Evolutionary conservation across 345 rosid genomes (phyloP).

Genomic region (Acer negundo): DNA sequence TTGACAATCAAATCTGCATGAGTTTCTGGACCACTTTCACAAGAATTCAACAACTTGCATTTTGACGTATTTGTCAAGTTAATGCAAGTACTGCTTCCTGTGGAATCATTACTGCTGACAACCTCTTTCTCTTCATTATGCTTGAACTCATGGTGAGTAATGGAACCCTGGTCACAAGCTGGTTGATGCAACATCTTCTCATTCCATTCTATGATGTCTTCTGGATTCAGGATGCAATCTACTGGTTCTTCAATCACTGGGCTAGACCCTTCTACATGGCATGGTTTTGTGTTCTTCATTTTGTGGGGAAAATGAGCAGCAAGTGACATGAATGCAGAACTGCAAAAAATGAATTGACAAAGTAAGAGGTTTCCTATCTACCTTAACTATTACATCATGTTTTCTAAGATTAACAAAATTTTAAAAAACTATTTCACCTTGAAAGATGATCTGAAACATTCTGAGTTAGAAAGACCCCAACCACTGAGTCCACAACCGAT

Average conservation of each 20-base stretch:
- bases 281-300: slow-evolving; percentile 21
- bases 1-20: slow-evolving; percentile 28
- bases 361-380: slow-evolving; percentile 22
- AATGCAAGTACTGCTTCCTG: slow-evolving; percentile 38
- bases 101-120: slow-evolving; percentile 45
- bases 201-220: slow-evolving; percentile 45
- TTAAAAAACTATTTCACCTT: slow-evolving; percentile 54
- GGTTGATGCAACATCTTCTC: slow-evolving; percentile 38
- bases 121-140: slow-evolving; percentile 52
- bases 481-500: slow-evolving; percentile 93
- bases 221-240: slow-evolving; percentile 46
- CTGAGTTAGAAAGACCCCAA: slow-evolving; percentile 97
- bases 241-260: slow-evolving; percentile 40
- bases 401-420: not conserved
- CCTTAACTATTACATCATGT: slow-evolving; percentile 7
- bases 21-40: slow-evolving; percentile 26
- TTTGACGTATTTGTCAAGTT: slow-evolving; percentile 41
- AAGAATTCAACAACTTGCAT: slow-evolving; percentile 28
- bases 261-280: slow-evolving; percentile 42
- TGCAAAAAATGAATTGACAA: slow-evolving; percentile 32
- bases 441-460: slow-evolving; percentile 97
- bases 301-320: slow-evolving; percentile 69
- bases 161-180: slow-evolving; percentile 45
- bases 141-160: slow-evolving; percentile 37
- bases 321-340: slow-evolving; percentile 93